Percentiles rank a stretch among this genome's conserved stretches.
Evolutionary conservation across 2,329 filamentous ascomycete genomes (phyloP).

Genomic region (Claviceps arundinis): DNA sequence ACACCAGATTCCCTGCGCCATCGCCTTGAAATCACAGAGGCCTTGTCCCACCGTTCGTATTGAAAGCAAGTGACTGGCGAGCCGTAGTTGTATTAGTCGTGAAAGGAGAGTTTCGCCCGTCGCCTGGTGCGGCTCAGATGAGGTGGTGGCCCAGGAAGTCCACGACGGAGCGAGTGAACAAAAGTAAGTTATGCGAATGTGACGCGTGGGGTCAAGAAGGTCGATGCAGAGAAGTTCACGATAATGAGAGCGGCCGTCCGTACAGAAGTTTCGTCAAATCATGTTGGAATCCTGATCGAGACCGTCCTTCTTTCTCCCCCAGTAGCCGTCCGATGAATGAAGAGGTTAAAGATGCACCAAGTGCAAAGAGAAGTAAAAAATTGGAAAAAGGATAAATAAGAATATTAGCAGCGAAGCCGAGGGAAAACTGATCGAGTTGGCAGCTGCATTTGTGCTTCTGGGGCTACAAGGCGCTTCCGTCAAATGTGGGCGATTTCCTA

Average conservation of each 20-base stretch:
- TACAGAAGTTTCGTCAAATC: neutral
- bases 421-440: conserved; percentile 5
- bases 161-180: neutral
- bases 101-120: conserved; percentile 1
- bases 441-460: conserved; percentile 10
- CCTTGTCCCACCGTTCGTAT: neutral
- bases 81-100: neutral
- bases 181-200: neutral
- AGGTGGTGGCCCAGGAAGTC: neutral
- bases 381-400: conserved; percentile 1
- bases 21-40: neutral
- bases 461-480: neutral
- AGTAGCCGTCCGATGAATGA: conserved; percentile 3
- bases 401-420: conserved; percentile 13
- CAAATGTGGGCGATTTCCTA: neutral
- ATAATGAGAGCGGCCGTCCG: neutral
- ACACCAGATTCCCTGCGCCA: neutral
- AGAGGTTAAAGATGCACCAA: neutral
- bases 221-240: conserved; percentile 1
- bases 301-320: neutral
- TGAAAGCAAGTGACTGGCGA: neutral
- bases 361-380: neutral
- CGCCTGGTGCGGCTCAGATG: neutral
- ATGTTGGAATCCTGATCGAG: neutral
- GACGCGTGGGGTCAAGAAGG: neutral